Base-by-base conservation (phyloP, 495 filamentous ascomycete genomes). In the Thozetella sp. region DNA sequence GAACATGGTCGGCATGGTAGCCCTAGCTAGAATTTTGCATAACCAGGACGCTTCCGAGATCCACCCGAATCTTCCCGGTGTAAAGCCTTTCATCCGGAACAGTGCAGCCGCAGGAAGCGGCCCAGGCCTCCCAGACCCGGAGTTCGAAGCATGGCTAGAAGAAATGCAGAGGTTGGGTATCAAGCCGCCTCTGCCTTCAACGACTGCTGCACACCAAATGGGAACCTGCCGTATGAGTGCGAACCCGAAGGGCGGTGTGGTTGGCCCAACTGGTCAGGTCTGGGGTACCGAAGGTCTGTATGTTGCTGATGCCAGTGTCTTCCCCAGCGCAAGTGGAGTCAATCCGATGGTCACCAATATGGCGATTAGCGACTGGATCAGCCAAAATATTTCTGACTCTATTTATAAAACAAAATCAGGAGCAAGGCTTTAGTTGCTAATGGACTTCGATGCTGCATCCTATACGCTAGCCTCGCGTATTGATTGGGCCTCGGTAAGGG, bases 301-400 rank as follows among this genome's bases (percentile, higher is more conserved):
- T 65, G 81, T 93, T 3, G 79, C 83, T 10, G 91, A 94, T 79
- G 86, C 89, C 30, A 92, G 88, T 61, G 84, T 93, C 0, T 90
- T 93, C 63, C 91, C 91, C 0, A 87, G 83, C 57, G 89, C 91
- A 10, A 89, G 85, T 61, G 91, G 91, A 10, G 90, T 90, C 4
- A 93, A 93, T 67, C 91, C 91, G 0, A 93, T 93, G 91, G 72
- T 93, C 26, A 92, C 90, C 54, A 88, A 84, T 60, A 91, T 93
- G 90, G 91, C 84, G 24, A 90, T 94, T 56, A 75, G 83, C 17
- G 79, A 84, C 55, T 37, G 30, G 30, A 37, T 37, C 30, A 37
- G 30, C 30, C 30, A 37, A n/a, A n/a, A n/a, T n/a, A n/a, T n/a
- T n/a, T n/a, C n/a, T n/a, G n/a, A n/a, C n/a, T n/a, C n/a, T n/a